Percentiles rank a stretch among this genome's conserved stretches.
Evolutionary conservation across 2,329 filamentous ascomycete species (phyloP).

Genomic region (Dothideomycetes sp.): DNA sequence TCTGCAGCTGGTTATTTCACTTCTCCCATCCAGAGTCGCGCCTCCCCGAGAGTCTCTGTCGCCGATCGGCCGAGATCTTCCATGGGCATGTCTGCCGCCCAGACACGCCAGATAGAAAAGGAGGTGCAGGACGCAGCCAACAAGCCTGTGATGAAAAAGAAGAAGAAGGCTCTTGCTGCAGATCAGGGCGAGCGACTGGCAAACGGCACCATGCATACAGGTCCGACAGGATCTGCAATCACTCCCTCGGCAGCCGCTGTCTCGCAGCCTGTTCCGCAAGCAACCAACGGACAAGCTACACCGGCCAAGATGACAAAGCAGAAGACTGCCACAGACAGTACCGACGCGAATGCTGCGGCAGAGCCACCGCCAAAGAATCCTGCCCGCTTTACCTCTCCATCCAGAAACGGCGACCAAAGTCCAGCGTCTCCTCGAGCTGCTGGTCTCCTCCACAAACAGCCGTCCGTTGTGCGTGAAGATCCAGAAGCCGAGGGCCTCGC

Average conservation of each 20-base stretch:
- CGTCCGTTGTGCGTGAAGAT: slow-evolving; percentile 22
- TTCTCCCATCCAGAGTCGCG: slow-evolving; percentile 16
- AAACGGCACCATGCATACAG: slow-evolving; percentile 41
- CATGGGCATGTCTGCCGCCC: slow-evolving; percentile 14
- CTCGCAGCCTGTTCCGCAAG: not conserved
- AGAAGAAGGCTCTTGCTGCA: slow-evolving; percentile 22
- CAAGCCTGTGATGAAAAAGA: slow-evolving; percentile 31
- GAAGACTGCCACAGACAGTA: slow-evolving; percentile 4
- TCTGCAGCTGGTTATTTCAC: slow-evolving; percentile 26
- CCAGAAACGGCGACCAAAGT: slow-evolving; percentile 8
- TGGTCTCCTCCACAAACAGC: slow-evolving; percentile 19
- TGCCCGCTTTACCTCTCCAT: slow-evolving; percentile 18
- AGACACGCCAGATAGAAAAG: slow-evolving; percentile 16
- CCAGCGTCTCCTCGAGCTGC: slow-evolving; percentile 13
- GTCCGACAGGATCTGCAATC: slow-evolving; percentile 39
- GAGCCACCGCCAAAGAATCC: slow-evolving; percentile 17
- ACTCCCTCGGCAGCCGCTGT: slow-evolving; percentile 4
- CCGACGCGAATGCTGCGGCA: not conserved
- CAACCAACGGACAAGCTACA: not conserved
- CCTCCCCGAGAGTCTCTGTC: slow-evolving; percentile 14
- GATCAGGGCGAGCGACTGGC: slow-evolving; percentile 30
- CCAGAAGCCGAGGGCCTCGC: slow-evolving; percentile 18
- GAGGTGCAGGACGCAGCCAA: slow-evolving; percentile 24
- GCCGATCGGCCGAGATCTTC: slow-evolving; percentile 20
- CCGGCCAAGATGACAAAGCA: slow-evolving; percentile 9